A percentile compares a stretch with the other conserved stretches of the same genome.
phyloP scores from a whole-genome alignment of 805 yeast genomes.

The Sugiyamaella mastotermitis region DNA sequence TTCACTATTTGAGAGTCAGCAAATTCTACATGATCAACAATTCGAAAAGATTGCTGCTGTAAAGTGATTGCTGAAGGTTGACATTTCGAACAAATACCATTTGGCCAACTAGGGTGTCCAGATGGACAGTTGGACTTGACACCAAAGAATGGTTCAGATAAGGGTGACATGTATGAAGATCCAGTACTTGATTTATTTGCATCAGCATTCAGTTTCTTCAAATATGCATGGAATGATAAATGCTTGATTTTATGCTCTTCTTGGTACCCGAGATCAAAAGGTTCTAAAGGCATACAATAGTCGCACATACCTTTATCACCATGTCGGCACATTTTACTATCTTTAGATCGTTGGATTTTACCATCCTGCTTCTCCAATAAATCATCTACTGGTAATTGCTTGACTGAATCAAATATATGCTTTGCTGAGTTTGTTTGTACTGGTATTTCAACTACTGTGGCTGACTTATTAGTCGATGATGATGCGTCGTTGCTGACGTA shows the following conservation, averaged over 20 bases:
- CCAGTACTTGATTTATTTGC: slow-evolving; percentile 46
- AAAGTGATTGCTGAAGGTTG: slow-evolving; percentile 94
- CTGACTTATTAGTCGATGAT: not conserved
- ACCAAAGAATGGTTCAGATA: slow-evolving; percentile 61
- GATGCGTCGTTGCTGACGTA: slow-evolving; percentile 18
- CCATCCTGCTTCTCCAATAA: slow-evolving; percentile 63
- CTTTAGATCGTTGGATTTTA: slow-evolving; percentile 55
- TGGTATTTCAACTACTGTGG: slow-evolving; percentile 2
- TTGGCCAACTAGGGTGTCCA: slow-evolving; percentile 93
- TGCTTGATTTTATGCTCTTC: slow-evolving; percentile 78
- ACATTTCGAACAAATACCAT: slow-evolving; percentile 91
- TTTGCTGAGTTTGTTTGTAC: slow-evolving; percentile 14
- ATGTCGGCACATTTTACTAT: slow-evolving; percentile 66
- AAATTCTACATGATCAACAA: slow-evolving; percentile 97
- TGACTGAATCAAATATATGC: slow-evolving; percentile 25
- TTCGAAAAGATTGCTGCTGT: slow-evolving; percentile 82
- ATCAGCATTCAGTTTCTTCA: slow-evolving; percentile 63
- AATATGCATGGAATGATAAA: slow-evolving; percentile 75
- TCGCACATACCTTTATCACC: slow-evolving; percentile 97
- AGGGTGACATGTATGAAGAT: slow-evolving; percentile 74
- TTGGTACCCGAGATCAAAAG: slow-evolving; percentile 81
- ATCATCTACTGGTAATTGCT: slow-evolving; percentile 63
- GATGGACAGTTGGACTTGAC: slow-evolving; percentile 57
- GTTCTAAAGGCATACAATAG: slow-evolving; percentile 91
- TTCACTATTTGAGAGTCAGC: slow-evolving; percentile 68